Percentiles rank a stretch among this genome's conserved stretches.
Evolutionary conservation across 2,329 filamentous ascomycete species (phyloP).

Genomic region (Pyrenophora teres): DNA sequence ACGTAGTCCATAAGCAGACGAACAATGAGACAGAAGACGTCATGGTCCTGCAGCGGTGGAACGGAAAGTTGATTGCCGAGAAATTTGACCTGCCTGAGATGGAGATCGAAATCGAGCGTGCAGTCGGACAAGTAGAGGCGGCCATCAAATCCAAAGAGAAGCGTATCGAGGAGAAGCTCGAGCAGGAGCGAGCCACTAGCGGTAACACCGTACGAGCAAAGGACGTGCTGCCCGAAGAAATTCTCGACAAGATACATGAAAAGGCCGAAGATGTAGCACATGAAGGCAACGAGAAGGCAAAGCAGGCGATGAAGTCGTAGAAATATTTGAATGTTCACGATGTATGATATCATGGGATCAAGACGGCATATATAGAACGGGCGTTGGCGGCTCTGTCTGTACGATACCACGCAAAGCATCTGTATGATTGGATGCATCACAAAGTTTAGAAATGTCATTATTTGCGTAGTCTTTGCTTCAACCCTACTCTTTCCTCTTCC

Average conservation of each 20-base stretch:
- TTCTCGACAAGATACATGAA: conserved; percentile 33
- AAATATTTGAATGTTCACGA: not conserved
- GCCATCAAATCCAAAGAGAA: conserved; percentile 49
- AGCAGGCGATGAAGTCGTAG: conserved; percentile 12
- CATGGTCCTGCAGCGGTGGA: conserved; percentile 57
- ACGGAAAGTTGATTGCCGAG: conserved; percentile 57
- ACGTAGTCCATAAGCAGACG: conserved; percentile 47
- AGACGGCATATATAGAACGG: conserved; percentile 2
- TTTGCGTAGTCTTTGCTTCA: no score
- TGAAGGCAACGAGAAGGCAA: conserved; percentile 11
- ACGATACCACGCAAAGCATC: conserved; percentile 9
- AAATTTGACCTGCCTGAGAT: conserved; percentile 56
- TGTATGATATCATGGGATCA: conserved; percentile 12
- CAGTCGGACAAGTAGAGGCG: conserved; percentile 57
- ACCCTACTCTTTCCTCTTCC: not conserved
- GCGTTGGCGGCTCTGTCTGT: conserved; percentile 11
- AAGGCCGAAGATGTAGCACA: conserved; percentile 31
- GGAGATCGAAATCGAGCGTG: conserved; percentile 59
- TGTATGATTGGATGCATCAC: conserved; percentile 10
- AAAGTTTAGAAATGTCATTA: not conserved
- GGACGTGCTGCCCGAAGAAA: conserved; percentile 35
- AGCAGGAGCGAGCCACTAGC: conserved; percentile 41
- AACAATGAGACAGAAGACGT: conserved; percentile 51
- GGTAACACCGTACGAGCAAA: conserved; percentile 33
- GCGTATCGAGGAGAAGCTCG: conserved; percentile 43